These are phyloP conservation scores for Kuraishia hungarica DNA, from an alignment of 805 yeast genomes.

Conservation along the genomic window DNA sequence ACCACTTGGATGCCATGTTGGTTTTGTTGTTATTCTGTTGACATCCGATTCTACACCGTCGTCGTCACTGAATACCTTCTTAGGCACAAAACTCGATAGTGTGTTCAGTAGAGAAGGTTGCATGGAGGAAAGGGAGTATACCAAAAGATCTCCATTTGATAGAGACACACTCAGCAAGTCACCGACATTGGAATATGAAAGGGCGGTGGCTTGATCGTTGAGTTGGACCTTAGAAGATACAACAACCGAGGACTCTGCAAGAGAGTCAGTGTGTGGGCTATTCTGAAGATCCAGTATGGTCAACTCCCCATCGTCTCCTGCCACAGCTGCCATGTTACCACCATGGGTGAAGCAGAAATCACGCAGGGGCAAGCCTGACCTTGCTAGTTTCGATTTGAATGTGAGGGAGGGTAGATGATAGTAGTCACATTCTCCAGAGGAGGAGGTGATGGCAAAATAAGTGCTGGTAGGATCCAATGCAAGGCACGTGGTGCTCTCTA, in stretches of 20 bases:
- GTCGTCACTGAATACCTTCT: slow-evolving; percentile 23
- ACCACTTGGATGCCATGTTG: slow-evolving; percentile 69
- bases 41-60: slow-evolving; percentile 22
- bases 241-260: background rate
- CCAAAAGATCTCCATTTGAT: slow-evolving; percentile 48
- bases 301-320: slow-evolving; percentile 60
- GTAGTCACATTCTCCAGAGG: slow-evolving; percentile 33
- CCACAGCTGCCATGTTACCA: slow-evolving; percentile 49
- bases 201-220: slow-evolving; percentile 47
- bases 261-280: slow-evolving; percentile 10
- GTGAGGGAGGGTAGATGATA: slow-evolving; percentile 22
- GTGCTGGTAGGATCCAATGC: slow-evolving; percentile 14
- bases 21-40: slow-evolving; percentile 37
- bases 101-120: slow-evolving; percentile 42
- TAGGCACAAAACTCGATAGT: slow-evolving; percentile 29
- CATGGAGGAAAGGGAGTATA: slow-evolving; percentile 49
- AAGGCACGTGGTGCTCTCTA: slow-evolving; percentile 36
- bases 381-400: slow-evolving; percentile 25
- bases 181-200: slow-evolving; percentile 48
- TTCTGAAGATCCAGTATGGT: slow-evolving; percentile 32
- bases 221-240: slow-evolving; percentile 21
- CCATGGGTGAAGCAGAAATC: slow-evolving; percentile 51
- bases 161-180: slow-evolving; percentile 51
- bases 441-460: slow-evolving; percentile 25
- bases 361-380: slow-evolving; percentile 39